phyloP scores from a whole-genome alignment of 805 yeast species.

The Zygoascus biomembranicola region DNA sequence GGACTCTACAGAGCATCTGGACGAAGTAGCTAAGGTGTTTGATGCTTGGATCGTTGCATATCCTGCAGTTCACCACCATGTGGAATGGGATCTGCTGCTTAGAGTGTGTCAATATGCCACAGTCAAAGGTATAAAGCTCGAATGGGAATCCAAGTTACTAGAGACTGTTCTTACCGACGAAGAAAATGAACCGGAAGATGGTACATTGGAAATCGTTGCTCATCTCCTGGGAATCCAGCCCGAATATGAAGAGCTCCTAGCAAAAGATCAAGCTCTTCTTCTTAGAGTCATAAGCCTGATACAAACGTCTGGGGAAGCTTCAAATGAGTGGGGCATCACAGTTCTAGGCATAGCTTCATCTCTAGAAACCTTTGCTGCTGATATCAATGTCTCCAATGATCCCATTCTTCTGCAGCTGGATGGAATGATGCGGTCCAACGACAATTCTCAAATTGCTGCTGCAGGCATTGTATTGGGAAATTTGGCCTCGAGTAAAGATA shows the following conservation, averaged over 20 bases:
- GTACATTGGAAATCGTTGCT: not conserved
- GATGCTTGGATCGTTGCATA: not conserved
- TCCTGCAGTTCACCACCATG: not conserved
- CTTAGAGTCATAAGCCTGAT: not conserved
- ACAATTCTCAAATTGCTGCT: not conserved
- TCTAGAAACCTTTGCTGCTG: not conserved
- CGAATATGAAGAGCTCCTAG: not conserved
- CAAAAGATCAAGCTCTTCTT: not conserved
- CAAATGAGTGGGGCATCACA: not conserved
- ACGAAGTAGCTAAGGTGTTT: not conserved
- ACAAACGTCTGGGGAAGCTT: not conserved
- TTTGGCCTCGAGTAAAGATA: conserved; percentile 1
- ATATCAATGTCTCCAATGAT: not conserved
- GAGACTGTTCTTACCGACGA: not conserved
- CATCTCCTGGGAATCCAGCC: not conserved
- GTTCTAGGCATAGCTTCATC: conserved; percentile 8
- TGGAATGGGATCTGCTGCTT: not conserved
- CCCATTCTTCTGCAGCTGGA: not conserved
- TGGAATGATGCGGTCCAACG: not conserved
- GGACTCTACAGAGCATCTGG: conserved; percentile 1
- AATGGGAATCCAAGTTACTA: not conserved
- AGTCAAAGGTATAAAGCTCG: not conserved
- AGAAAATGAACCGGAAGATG: not conserved
- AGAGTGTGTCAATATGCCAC: not conserved
- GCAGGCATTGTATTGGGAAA: conserved; percentile 11